Base-by-base conservation (phyloP, 2,329 filamentous ascomycete species). In the Truncatella angustata region DNA sequence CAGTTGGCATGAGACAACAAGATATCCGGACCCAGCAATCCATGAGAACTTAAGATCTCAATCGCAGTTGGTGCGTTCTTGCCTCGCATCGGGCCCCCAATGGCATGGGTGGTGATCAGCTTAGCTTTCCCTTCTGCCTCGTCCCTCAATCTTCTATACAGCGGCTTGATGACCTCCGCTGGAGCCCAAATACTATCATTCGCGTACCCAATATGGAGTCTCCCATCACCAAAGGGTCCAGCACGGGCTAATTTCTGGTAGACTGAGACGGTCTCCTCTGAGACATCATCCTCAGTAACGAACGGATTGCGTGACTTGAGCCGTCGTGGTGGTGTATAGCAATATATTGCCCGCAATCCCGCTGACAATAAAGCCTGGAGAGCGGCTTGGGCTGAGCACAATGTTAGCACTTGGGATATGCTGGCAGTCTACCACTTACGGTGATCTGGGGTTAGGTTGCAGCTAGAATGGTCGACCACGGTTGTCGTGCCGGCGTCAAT, bases 311-410 rank as follows among this genome's bases (percentile, higher is more conserved):
- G 69, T 12, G 64, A 61, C 16, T 61, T 59, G 4, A 69, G 54
- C 1, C 59, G 60, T 23, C 61, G 57, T 2, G 66, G 67, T 2
- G 70, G 70, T 9, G 65, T 66, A 54, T 73, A 75, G 52, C 70
- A 72, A 60, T 73, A 78, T 5, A 77, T 62, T 6, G 73, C 71
- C 4, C 77, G 70, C 16, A 79, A 69, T 2, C 76, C 76, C 1
- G 75, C 74, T 9, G 71, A 63, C 3, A 68, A 59, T 4, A 73
- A 70, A 21, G 70, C 74, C 11, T 70, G 65, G 30, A 76, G 63
- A 24, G 67, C 70, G n/a, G 65, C 62, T 46, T 64, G 56, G 3
- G 56, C 63, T 66, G 12, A 39, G 23, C 57, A 26, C 26, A 49
- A 11, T 14, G 14, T 49, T 24, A 49, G 45, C 21, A n/a, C 18